phyloP scores from a whole-genome alignment of 1,139 yeast genomes.

The Lodderomyces margitis region DNA sequence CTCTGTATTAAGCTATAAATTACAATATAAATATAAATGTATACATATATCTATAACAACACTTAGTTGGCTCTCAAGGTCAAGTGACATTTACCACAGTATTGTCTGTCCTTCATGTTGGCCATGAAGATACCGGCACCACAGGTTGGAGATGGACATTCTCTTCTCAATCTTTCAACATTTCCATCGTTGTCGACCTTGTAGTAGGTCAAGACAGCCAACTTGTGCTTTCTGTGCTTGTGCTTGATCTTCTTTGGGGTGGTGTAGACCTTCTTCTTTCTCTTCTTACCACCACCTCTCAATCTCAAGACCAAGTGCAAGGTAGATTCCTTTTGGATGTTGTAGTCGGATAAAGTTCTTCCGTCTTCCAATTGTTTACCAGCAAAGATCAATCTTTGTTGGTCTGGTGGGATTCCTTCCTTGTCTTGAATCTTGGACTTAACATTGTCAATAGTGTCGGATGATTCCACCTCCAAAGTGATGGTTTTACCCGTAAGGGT shows the following conservation, averaged over 20 bases:
- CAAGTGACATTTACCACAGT: slow-evolving; percentile 99
- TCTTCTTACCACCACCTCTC: slow-evolving; percentile 99
- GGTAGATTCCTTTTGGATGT: slow-evolving; percentile 99
- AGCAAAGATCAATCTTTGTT: slow-evolving; percentile 99
- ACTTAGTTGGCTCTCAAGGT: slow-evolving; percentile 67
- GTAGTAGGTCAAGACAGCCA: slow-evolving; percentile 99
- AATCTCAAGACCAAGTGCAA: slow-evolving; percentile 96
- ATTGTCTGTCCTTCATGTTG: slow-evolving; percentile 97
- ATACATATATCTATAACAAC: not conserved
- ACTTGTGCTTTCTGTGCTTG: slow-evolving; percentile 99
- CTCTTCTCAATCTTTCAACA: slow-evolving; percentile 98
- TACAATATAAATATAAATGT: not conserved
- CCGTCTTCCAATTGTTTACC: slow-evolving; percentile 99
- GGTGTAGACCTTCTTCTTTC: slow-evolving; percentile 99
- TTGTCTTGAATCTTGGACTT: slow-evolving; percentile 99
- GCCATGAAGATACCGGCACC: slow-evolving; percentile 99
- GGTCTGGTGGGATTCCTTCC: slow-evolving; percentile 99
- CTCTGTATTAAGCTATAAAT: not conserved
- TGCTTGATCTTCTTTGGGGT: slow-evolving; percentile 99
- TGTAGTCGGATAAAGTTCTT: slow-evolving; percentile 98
- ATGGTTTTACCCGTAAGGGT: slow-evolving; percentile 99
- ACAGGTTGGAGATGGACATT: slow-evolving; percentile 90
- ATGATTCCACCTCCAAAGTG: slow-evolving; percentile 98
- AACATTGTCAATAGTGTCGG: slow-evolving; percentile 99
- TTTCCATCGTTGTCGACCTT: slow-evolving; percentile 98